Evolutionary conservation across 2,329 filamentous ascomycete species (phyloP).

Genomic region (Hymenoscyphus linearis): DNA sequence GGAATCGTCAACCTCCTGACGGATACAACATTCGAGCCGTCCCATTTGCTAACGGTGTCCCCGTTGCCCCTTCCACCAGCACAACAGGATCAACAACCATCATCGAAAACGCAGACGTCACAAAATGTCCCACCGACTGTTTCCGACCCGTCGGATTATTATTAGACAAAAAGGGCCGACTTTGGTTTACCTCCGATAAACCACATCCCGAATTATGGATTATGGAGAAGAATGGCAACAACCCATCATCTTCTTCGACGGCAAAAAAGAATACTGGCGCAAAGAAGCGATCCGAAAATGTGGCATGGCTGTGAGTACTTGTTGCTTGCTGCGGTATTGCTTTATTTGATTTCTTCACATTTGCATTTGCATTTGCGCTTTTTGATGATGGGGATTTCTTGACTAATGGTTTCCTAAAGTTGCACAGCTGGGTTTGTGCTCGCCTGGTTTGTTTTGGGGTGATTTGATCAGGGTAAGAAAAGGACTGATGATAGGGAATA

Average conservation of each 20-base stretch:
- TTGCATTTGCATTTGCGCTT: neutral
- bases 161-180: slow-evolving; percentile 34
- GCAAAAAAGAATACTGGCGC: neutral
- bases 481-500: neutral
- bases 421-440: neutral
- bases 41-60: slow-evolving; percentile 40
- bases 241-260: neutral
- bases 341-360: neutral
- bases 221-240: slow-evolving; percentile 44
- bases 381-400: neutral
- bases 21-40: slow-evolving; percentile 44
- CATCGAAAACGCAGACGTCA: slow-evolving; percentile 48
- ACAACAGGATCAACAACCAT: slow-evolving; percentile 46
- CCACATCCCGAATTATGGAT: slow-evolving; percentile 43
- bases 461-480: neutral
- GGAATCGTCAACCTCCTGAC: slow-evolving; percentile 48
- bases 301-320: slow-evolving; percentile 1
- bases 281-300: neutral
- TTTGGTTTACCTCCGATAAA: slow-evolving; percentile 20
- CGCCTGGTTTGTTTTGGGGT: neutral
- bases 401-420: neutral
- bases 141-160: slow-evolving; percentile 59
- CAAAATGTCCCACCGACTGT: slow-evolving; percentile 49
- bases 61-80: slow-evolving; percentile 38
- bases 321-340: neutral